These are phyloP conservation scores for Neophaeococcomyces mojaviensis DNA, from an alignment of 2,329 filamentous ascomycete genomes.

Conservation along the genomic window DNA sequence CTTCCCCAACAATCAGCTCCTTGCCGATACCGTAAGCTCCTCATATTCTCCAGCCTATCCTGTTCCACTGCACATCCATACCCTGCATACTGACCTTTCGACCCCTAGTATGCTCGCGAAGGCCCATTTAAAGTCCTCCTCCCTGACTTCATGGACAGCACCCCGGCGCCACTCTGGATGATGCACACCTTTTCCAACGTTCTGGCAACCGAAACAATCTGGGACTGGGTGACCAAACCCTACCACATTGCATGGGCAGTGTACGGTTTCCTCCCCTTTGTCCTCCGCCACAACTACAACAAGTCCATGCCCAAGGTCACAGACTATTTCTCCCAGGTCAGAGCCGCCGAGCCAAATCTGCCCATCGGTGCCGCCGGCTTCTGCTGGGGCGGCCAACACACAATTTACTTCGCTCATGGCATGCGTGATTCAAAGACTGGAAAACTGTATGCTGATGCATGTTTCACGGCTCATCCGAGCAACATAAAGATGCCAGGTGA, in stretches of 20 bases:
- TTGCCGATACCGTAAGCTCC: constrained; percentile 38
- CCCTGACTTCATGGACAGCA: constrained; percentile 51
- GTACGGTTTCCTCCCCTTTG: constrained; percentile 19
- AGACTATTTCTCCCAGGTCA: constrained; percentile 32
- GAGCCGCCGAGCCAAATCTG: constrained; percentile 23
- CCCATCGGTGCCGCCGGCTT: constrained; percentile 51
- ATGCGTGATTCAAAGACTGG: constrained; percentile 18
- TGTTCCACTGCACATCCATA: not conserved
- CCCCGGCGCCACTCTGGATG: not conserved
- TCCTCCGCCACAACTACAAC: constrained; percentile 23
- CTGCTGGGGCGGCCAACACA: constrained; percentile 57
- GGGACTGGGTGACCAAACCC: constrained; percentile 11
- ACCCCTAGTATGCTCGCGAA: constrained; percentile 40
- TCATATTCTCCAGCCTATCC: not conserved
- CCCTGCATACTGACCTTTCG: no score
- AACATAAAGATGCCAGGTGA: constrained; percentile 42
- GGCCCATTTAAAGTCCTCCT: constrained; percentile 45
- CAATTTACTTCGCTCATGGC: constrained; percentile 42
- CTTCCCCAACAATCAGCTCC: constrained; percentile 45
- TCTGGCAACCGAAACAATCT: not conserved
- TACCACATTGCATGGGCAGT: constrained; percentile 15
- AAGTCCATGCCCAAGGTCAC: constrained; percentile 31
- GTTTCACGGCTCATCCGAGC: constrained; percentile 48
- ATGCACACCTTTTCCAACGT: not conserved
- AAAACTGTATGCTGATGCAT: constrained; percentile 41